Base-by-base conservation (phyloP, 257 asterid species). In the Solanum rostratum region DNA sequence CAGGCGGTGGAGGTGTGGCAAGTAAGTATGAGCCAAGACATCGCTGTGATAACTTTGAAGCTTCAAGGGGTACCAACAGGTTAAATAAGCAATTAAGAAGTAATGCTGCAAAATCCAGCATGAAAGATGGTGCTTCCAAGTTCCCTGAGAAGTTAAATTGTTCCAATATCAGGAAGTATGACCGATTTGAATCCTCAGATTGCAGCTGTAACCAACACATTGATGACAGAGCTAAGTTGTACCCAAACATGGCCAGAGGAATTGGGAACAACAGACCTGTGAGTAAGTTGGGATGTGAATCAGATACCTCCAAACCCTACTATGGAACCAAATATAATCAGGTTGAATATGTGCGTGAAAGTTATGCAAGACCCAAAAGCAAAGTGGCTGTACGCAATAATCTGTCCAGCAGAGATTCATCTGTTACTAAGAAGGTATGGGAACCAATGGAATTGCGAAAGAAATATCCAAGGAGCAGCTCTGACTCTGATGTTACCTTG, bases 371-470 rank as follows among this genome's bases (percentile, higher is more conserved):
- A 88, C 88, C 91, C 85, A 95, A 92, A 88, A 90, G 86, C 89
- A 96, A 91, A 92, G 82, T 63, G 41, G 79, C 68, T 57, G 43
- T 83, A 84, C 89, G 90, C 30, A 85, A 86, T 88, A 87, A 91
- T 86, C 89, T 79, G 49, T 76, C 90, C 83, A 85, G 66, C 83
- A 83, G 90, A 73, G 90, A 88, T 82, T 79, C 86, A 62, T 79
- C 89, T 85, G 37, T 54, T 84, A 86, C 90, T 63, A 94, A 91
- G 92, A 94, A 94, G 90, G 97, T 94, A 74, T 97, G 99, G 99
- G 99, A 97, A 89, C 99, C 99, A 79, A 86, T 92, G 91, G 98
- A 93, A 87, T 91, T 94, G 37, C 95, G 89, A 78, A 96, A 93
- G 92, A 92, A 92, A 88, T 91, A 90, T 84, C 71, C 87, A 43